Conservation (phyloP, 129 eudicot species). For the Scalesia atractyloides region DNA sequence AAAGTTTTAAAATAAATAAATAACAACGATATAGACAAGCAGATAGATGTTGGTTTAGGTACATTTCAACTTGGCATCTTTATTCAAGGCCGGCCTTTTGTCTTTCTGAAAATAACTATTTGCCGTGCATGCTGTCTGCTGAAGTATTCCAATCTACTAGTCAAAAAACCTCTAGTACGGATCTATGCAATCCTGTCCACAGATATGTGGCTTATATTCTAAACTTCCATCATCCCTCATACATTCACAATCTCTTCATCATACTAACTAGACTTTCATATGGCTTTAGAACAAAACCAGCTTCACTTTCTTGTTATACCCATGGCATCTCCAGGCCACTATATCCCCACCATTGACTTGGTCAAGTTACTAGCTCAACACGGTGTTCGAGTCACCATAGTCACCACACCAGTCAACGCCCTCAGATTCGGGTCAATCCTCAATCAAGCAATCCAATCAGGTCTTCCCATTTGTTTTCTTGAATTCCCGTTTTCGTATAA, state of each 20-base stretch:
- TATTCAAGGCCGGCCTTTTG: background rate
- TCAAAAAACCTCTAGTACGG: background rate
- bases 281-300: constrained; percentile 29
- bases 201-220: background rate
- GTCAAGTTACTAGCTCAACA: constrained; percentile 47
- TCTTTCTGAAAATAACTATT: background rate
- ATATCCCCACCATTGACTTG: constrained; percentile 58
- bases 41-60: background rate
- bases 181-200: constrained; percentile 11
- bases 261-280: background rate
- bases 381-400: constrained; percentile 37
- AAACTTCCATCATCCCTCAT: constrained; percentile 4
- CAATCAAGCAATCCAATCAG: constrained; percentile 35
- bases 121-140: background rate
- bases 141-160: background rate
- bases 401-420: constrained; percentile 41
- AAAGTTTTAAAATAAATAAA: too few relatives aligned
- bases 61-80: background rate
- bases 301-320: constrained; percentile 59
- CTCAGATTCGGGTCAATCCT: constrained; percentile 35
- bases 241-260: background rate
- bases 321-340: constrained; percentile 53
- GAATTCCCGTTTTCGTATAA: constrained; percentile 40
- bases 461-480: constrained; percentile 40
- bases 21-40: too few relatives aligned